A percentile compares a stretch with the other conserved stretches of the same genome.
These are phyloP conservation scores for Pythium apleroticum DNA, from an alignment of 352 stramenopile genomes.

Conservation along the genomic window DNA sequence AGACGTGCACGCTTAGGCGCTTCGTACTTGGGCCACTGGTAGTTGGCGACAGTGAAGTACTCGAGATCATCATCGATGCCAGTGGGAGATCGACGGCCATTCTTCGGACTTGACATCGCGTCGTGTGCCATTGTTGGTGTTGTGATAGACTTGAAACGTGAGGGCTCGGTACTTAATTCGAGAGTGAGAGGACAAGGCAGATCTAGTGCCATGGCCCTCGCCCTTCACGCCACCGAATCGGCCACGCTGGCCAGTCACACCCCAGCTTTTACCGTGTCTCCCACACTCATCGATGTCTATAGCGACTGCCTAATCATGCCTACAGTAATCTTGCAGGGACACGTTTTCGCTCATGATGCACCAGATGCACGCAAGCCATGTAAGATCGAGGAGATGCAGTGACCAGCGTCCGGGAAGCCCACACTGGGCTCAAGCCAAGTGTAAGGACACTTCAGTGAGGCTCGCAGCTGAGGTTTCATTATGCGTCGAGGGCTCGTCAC, in stretches of 20 bases:
- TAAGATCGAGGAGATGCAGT: too few species aligned
- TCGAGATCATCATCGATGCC: slow-evolving; percentile 1
- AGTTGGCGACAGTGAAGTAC: slow-evolving; percentile 17
- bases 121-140: background rate
- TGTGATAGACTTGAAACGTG: background rate
- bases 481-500: too few species aligned
- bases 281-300: background rate
- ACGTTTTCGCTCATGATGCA: background rate
- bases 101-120: background rate
- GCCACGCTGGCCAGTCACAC: background rate
- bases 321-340: background rate
- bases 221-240: background rate
- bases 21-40: slow-evolving; percentile 10
- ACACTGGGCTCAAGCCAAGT: too few species aligned
- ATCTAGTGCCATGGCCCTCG: background rate
- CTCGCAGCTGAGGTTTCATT: too few species aligned
- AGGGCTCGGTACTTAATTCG: background rate
- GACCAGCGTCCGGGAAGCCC: too few species aligned
- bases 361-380: too few species aligned
- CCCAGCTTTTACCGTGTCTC: background rate
- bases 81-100: background rate
- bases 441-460: too few species aligned
- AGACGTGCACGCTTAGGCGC: slow-evolving; percentile 7
- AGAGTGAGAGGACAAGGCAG: background rate
- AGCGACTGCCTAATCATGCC: background rate